phyloP scores from a whole-genome alignment of 2,329 filamentous ascomycete species.

The Beauveria medogensis region DNA sequence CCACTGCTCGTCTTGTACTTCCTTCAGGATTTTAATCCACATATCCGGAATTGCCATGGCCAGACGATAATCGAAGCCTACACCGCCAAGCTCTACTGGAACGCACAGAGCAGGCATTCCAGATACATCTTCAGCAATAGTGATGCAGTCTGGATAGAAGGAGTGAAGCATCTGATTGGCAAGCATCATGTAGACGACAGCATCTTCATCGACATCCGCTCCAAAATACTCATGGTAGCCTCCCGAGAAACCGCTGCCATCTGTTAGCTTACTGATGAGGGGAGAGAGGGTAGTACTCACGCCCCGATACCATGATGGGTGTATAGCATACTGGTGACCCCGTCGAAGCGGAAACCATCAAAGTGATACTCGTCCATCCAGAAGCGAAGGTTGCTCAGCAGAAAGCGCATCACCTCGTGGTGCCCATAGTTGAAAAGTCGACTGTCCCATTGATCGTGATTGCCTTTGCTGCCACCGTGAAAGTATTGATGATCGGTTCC shows the following conservation, averaged over 20 bases:
- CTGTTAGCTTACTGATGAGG: constrained; percentile 17
- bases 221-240: constrained; percentile 99
- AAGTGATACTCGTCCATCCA: constrained; percentile 99
- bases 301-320: constrained; percentile 93
- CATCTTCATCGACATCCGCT: constrained; percentile 79
- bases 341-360: constrained; percentile 95
- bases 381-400: constrained; percentile 90
- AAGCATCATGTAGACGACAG: constrained; percentile 88
- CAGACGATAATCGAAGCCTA: constrained; percentile 94
- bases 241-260: constrained; percentile 79
- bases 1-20: constrained; percentile 86
- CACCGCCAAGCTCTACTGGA: constrained; percentile 73
- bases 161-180: constrained; percentile 92
- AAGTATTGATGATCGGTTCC: constrained; percentile 94
- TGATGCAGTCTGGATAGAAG: constrained; percentile 83
- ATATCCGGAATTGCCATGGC: constrained; percentile 98
- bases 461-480: constrained; percentile 75
- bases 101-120: constrained; percentile 97
- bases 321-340: constrained; percentile 98
- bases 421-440: constrained; percentile 94
- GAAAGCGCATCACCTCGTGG: constrained; percentile 91
- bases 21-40: constrained; percentile 98
- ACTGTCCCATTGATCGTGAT: constrained; percentile 92
- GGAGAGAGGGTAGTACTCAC: constrained; percentile 42
- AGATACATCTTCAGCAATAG: constrained; percentile 93